Conservation (phyloP, 768 basidiomycete genomes). For the Agrocybe chaxingu region DNA sequence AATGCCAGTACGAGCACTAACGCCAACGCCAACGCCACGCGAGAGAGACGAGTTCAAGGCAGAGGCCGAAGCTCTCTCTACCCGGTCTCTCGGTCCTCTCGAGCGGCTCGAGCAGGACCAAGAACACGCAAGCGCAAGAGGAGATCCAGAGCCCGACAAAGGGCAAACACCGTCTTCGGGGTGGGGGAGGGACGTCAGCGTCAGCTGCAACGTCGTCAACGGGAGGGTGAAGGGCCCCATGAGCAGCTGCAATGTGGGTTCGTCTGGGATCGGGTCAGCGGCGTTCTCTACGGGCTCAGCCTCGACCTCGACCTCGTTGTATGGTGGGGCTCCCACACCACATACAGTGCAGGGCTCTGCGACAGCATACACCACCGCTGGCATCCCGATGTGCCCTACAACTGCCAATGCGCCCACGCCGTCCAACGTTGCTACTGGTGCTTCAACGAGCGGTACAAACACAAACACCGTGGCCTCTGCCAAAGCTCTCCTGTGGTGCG, state of each 20-base stretch:
- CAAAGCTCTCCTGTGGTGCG: constrained; percentile 25
- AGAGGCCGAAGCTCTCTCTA: constrained; percentile 29
- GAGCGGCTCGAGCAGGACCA: background rate
- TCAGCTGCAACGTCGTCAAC: too few relatives aligned
- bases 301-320: too few relatives aligned
- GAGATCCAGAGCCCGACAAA: background rate
- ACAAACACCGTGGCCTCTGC: constrained; percentile 1
- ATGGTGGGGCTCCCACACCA: too few relatives aligned
- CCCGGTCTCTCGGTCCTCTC: constrained; percentile 16
- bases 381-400: background rate
- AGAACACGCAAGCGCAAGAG: background rate
- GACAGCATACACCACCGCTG: background rate
- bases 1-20: too few relatives aligned
- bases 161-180: too few relatives aligned
- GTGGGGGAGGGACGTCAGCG: too few relatives aligned
- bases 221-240: background rate
- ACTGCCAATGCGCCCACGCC: background rate
- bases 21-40: too few relatives aligned
- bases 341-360: too few relatives aligned
- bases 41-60: background rate
- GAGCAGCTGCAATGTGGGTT: background rate
- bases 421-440: too few relatives aligned
- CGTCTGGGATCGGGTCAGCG: too few relatives aligned
- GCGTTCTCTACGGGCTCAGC: too few relatives aligned
- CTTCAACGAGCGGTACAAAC: background rate